Conservation (phyloP, 2,329 filamentous ascomycete species). For the Dryadomyces quercus-mongolicae region DNA sequence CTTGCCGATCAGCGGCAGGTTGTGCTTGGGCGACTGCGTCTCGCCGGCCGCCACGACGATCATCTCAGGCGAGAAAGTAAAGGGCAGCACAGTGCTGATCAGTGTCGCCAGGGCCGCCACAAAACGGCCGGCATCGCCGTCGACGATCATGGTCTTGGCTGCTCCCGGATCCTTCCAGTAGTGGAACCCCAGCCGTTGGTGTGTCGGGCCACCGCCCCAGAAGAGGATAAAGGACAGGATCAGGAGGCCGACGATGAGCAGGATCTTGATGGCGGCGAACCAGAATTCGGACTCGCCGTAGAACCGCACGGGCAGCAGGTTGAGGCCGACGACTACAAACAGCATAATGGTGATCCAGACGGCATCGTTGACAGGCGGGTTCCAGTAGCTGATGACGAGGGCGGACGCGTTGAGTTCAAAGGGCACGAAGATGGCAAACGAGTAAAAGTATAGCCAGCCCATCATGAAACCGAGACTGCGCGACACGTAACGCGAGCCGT, state of each 20-base stretch:
- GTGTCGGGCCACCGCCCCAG: constrained; percentile 21
- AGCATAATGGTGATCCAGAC: constrained; percentile 17
- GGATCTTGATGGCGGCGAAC: constrained; percentile 26
- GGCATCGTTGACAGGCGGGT: constrained; percentile 36
- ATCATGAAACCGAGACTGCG: constrained; percentile 32
- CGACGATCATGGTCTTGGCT: constrained; percentile 24
- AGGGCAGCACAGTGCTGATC: constrained; percentile 15
- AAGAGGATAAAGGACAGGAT: constrained; percentile 34
- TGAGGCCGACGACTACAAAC: constrained; percentile 3
- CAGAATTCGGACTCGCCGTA: constrained; percentile 11
- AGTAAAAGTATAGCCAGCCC: constrained; percentile 37
- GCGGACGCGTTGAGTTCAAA: constrained; percentile 45
- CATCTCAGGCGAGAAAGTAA: constrained; percentile 47
- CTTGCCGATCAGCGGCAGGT: constrained; percentile 59
- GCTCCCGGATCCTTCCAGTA: constrained; percentile 23
- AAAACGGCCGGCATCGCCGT: constrained; percentile 25
- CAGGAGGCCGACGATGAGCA: constrained; percentile 21
- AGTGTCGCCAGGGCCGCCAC: constrained; percentile 22
- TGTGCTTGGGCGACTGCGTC: constrained; percentile 58
- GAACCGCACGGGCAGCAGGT: constrained; percentile 6
- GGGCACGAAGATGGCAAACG: constrained; percentile 32
- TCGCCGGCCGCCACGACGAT: constrained; percentile 40
- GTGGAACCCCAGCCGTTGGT: constrained; percentile 6
- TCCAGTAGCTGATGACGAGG: constrained; percentile 46
- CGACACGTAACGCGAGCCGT: constrained; percentile 31